Conservation (phyloP, 2,329 filamentous ascomycete species). For the Hypoxylon sp. region DNA sequence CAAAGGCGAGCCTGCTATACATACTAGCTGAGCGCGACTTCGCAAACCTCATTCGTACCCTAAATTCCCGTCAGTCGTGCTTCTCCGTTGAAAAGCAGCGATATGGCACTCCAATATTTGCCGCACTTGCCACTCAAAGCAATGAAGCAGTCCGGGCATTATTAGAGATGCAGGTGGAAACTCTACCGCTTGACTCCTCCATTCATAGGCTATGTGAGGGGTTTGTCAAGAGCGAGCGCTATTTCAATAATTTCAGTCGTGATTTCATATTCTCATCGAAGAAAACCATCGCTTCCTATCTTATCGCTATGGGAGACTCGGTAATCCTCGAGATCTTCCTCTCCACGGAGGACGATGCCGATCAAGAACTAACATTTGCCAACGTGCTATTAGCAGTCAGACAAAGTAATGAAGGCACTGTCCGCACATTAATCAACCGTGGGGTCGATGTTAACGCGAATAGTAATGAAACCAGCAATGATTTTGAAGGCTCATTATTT, state of each 20-base stretch:
- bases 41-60: constrained; percentile 6
- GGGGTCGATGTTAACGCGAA: not conserved
- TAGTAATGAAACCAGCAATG: no score
- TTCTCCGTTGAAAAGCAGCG: constrained; percentile 2
- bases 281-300: not conserved
- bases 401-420: no score
- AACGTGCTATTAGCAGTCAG: not conserved
- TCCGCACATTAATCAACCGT: not conserved
- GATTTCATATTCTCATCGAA: not conserved
- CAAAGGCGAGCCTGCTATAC: not conserved
- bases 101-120: constrained; percentile 5
- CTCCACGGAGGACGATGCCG: not conserved
- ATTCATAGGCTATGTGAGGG: not conserved
- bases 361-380: not conserved
- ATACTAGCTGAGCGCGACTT: constrained; percentile 6
- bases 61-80: not conserved
- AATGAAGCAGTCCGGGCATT: constrained; percentile 4
- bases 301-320: not conserved
- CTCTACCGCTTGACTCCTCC: not conserved
- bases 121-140: constrained; percentile 1
- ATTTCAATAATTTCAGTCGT: not conserved
- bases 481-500: not conserved
- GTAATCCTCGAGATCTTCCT: not conserved
- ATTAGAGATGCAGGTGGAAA: not conserved
- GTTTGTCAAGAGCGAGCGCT: not conserved